These are phyloP conservation scores for Mesembryanthemum crystallinum DNA, from an alignment of 148 eudicot species.

Conservation along the genomic window DNA sequence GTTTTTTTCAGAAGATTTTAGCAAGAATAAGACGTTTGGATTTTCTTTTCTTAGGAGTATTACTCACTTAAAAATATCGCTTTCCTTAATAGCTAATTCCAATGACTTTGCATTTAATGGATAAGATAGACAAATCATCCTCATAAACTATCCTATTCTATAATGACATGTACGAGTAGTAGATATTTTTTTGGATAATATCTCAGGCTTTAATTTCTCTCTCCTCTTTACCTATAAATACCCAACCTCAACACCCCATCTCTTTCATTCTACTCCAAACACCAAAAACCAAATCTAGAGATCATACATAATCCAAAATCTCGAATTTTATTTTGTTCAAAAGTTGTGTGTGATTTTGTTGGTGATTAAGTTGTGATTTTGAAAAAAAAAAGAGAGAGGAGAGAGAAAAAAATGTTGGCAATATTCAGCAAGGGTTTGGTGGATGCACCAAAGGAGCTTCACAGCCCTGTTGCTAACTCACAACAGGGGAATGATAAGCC, in stretches of 20 bases:
- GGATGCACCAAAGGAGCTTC: slow-evolving; percentile 71
- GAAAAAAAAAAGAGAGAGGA: neutral
- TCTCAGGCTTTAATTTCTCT: neutral
- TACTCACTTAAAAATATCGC: too few relatives aligned
- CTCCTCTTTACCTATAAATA: slow-evolving; percentile 17
- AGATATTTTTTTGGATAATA: neutral
- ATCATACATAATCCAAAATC: neutral
- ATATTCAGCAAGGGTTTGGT: slow-evolving; percentile 70
- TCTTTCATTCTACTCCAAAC: slow-evolving; percentile 3
- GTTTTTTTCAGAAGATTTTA: too few relatives aligned
- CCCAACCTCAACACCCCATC: neutral
- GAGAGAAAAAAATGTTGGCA: slow-evolving; percentile 57
- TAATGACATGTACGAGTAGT: neutral
- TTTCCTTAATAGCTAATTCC: too few relatives aligned
- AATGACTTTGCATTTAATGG: neutral
- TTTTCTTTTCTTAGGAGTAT: too few relatives aligned
- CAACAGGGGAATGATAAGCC: slow-evolving; percentile 26
- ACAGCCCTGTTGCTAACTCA: slow-evolving; percentile 58
- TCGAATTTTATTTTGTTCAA: neutral
- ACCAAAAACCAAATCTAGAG: neutral
- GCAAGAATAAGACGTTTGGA: too few relatives aligned
- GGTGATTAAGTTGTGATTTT: neutral
- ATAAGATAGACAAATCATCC: slow-evolving; percentile 9
- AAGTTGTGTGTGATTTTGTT: neutral
- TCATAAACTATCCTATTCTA: neutral